phyloP scores from a whole-genome alignment of 305 asterid species.

The Rubia tinctorum region DNA sequence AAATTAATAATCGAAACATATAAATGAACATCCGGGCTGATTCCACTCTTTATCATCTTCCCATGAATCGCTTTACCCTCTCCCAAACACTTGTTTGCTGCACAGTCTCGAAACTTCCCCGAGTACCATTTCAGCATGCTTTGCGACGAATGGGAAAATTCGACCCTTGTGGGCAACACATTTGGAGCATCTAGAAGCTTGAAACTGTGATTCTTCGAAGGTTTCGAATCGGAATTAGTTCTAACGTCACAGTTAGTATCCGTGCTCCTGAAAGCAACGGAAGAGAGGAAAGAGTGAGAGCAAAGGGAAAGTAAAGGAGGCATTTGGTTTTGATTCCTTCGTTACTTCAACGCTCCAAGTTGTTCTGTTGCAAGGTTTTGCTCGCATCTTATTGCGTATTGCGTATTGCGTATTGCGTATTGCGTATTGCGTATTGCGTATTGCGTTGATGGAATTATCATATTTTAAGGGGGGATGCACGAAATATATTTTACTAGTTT shows the following conservation, averaged over 20 bases:
- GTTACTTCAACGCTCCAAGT: no score
- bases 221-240: conserved; percentile 11
- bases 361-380: no score
- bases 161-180: conserved; percentile 13
- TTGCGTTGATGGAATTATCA: no score
- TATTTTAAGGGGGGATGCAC: no score
- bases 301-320: conserved; percentile 20
- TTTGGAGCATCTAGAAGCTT: conserved; percentile 6
- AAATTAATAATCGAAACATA: conserved; percentile 77
- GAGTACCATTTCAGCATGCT: conserved; percentile 54
- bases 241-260: conserved; percentile 12
- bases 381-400: no score
- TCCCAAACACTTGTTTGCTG: conserved; percentile 32
- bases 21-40: conserved; percentile 58
- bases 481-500: no score
- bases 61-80: conserved; percentile 75
- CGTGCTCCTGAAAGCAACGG: conserved; percentile 27
- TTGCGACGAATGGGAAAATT: background rate
- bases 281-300: conserved; percentile 21
- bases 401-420: no score
- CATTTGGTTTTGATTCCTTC: background rate
- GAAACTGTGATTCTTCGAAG: conserved; percentile 16
- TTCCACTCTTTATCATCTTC: conserved; percentile 43
- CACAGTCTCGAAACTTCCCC: conserved; percentile 48
- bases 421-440: no score